Evolutionary conservation across 2,329 filamentous ascomycete genomes (phyloP).

Genomic region (Bipolaris gigantea): DNA sequence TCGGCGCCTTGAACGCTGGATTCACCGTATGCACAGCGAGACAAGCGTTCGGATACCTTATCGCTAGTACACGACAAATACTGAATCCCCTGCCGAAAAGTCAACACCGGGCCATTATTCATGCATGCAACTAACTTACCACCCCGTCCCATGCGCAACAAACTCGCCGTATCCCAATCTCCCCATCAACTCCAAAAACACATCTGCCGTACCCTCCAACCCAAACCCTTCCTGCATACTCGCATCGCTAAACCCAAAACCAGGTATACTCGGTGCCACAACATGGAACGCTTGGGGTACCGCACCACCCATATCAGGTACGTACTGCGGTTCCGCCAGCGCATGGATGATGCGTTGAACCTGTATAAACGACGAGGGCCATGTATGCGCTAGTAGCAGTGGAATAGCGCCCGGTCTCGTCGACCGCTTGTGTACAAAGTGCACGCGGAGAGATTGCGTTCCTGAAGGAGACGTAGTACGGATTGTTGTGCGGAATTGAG

Average conservation of each 20-base stretch:
- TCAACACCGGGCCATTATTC: neutral
- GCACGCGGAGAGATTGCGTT: slow-evolving; percentile 55
- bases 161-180: slow-evolving; percentile 63
- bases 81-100: slow-evolving; percentile 45
- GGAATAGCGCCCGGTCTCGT: slow-evolving; percentile 59
- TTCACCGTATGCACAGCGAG: slow-evolving; percentile 64
- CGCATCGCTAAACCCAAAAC: slow-evolving; percentile 68
- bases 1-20: slow-evolving; percentile 58
- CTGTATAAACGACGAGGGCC: slow-evolving; percentile 66
- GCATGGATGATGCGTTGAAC: slow-evolving; percentile 58
- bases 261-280: slow-evolving; percentile 67
- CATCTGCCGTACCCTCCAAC: slow-evolving; percentile 56
- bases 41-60: slow-evolving; percentile 55
- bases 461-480: slow-evolving; percentile 28
- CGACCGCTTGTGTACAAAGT: slow-evolving; percentile 66
- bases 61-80: slow-evolving; percentile 52
- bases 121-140: slow-evolving; percentile 33
- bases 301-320: slow-evolving; percentile 26
- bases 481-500: slow-evolving; percentile 65
- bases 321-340: slow-evolving; percentile 58
- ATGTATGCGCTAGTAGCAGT: slow-evolving; percentile 66
- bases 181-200: slow-evolving; percentile 63
- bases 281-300: slow-evolving; percentile 60
- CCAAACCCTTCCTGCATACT: slow-evolving; percentile 55
- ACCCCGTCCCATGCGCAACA: slow-evolving; percentile 59